phyloP scores from a whole-genome alignment of 768 basidiomycete species.

The Pleurotus ostreatus region DNA sequence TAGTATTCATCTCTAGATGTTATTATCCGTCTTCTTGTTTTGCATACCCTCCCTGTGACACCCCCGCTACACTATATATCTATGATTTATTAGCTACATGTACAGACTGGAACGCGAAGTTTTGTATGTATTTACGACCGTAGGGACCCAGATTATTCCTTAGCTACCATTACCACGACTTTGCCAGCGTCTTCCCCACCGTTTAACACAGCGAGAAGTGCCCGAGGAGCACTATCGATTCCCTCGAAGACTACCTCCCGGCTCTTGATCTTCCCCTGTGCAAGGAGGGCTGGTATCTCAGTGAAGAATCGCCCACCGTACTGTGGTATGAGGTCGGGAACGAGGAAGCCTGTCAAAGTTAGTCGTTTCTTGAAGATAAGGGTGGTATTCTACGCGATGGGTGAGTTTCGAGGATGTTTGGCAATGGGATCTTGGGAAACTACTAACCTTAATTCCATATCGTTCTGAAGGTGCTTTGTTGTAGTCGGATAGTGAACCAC shows the following conservation, averaged over 20 bases:
- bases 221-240: conserved; percentile 33
- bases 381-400: conserved; percentile 22
- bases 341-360: conserved; percentile 33
- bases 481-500: conserved; percentile 17
- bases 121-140: not conserved
- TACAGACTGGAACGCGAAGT: not conserved
- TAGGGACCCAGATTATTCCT: not conserved
- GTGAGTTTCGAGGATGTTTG: not conserved
- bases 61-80: not conserved
- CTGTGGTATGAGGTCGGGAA: conserved; percentile 23
- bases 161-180: conserved; percentile 3
- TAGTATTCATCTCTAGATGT: no score
- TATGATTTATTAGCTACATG: not conserved
- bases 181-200: conserved; percentile 16
- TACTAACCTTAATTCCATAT: conserved; percentile 14
- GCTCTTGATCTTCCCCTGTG: conserved; percentile 33
- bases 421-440: not conserved
- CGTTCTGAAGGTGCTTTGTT: conserved; percentile 9
- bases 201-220: conserved; percentile 26
- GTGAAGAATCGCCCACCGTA: conserved; percentile 31
- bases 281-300: conserved; percentile 31
- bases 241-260: conserved; percentile 32
- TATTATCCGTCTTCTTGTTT: no score
- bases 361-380: conserved; percentile 29
- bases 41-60: no score